phyloP scores from a whole-genome alignment of 2,329 filamentous ascomycete species.

The Fusarium brachygibbosum region DNA sequence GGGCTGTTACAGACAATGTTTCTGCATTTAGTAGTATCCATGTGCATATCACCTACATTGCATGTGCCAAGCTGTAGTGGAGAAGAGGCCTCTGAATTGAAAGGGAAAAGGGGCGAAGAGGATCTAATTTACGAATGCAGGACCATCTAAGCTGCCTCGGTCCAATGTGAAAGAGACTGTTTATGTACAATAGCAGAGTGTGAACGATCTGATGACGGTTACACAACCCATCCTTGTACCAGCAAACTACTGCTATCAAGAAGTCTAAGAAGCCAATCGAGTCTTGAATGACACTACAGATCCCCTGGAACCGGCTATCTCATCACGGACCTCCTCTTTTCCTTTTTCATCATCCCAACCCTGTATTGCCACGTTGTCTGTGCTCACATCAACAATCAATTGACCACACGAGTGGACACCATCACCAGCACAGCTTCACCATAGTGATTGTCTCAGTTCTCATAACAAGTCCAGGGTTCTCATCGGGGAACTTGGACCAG shows the following conservation, averaged over 20 bases:
- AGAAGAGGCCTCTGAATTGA: slow-evolving; percentile 23
- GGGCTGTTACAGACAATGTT: not conserved
- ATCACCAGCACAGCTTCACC: not conserved
- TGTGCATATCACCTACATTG: slow-evolving; percentile 5
- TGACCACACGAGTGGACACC: slow-evolving; percentile 1
- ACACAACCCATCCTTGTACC: slow-evolving; percentile 3
- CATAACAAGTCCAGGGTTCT: not conserved
- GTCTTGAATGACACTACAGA: slow-evolving; percentile 3
- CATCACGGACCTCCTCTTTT: slow-evolving; percentile 38
- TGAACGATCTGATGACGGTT: slow-evolving; percentile 5
- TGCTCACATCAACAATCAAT: slow-evolving; percentile 21
- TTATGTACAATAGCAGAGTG: not conserved
- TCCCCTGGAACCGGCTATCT: slow-evolving; percentile 37
- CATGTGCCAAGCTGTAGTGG: slow-evolving; percentile 19
- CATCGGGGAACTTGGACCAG: too few species aligned
- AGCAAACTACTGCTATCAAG: not conserved
- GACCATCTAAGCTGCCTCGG: not conserved
- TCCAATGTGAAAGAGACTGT: not conserved
- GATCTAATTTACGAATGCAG: slow-evolving; percentile 14
- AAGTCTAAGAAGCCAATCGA: not conserved
- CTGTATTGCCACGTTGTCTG: slow-evolving; percentile 48
- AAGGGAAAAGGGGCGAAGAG: slow-evolving; percentile 29
- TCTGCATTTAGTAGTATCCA: not conserved
- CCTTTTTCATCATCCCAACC: slow-evolving; percentile 36
- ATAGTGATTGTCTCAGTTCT: not conserved